Percentiles rank a stretch among this genome's conserved stretches.
Conservation (phyloP, 1,139 yeast species). For the Saccharomycopsis phalli region DNA sequence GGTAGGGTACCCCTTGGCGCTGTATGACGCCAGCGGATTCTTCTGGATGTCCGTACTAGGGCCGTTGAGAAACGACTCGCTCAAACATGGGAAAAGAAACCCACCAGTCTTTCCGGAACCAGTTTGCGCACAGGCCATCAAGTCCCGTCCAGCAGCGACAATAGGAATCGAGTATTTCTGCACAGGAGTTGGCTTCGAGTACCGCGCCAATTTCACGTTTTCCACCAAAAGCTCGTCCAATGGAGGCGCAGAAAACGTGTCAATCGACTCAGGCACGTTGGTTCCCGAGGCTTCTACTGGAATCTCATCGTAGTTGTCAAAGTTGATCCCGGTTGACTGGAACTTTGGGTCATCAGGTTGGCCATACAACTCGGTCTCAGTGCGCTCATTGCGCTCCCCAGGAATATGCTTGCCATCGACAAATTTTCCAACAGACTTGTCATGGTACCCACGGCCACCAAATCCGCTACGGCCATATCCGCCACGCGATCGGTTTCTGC, state of each 20-base stretch:
- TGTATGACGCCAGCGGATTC: neutral
- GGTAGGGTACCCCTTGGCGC: conserved; percentile 75
- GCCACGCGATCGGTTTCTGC: conserved; percentile 23
- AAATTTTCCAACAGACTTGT: conserved; percentile 52
- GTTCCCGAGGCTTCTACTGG: conserved; percentile 98
- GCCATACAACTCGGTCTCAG: conserved; percentile 83
- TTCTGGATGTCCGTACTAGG: conserved; percentile 47
- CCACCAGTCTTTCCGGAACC: conserved; percentile 99
- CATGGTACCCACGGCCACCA: conserved; percentile 24
- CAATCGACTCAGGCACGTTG: conserved; percentile 88
- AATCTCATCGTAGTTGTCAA: conserved; percentile 95
- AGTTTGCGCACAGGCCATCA: conserved; percentile 99
- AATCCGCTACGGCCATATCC: conserved; percentile 21
- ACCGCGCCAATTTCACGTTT: conserved; percentile 81
- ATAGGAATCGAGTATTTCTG: conserved; percentile 98
- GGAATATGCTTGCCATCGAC: conserved; percentile 86
- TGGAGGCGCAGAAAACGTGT: conserved; percentile 85
- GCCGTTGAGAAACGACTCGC: conserved; percentile 83
- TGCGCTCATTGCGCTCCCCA: conserved; percentile 58
- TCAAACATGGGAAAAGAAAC: conserved; percentile 93
- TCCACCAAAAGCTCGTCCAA: conserved; percentile 79
- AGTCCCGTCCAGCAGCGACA: conserved; percentile 90
- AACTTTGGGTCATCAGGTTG: conserved; percentile 69
- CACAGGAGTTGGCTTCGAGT: conserved; percentile 95
- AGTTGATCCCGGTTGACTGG: conserved; percentile 96